Percentiles rank a stretch among this genome's conserved stretches.
phyloP scores from a whole-genome alignment of 2,329 filamentous ascomycete genomes.

The Claviceps paspali region DNA sequence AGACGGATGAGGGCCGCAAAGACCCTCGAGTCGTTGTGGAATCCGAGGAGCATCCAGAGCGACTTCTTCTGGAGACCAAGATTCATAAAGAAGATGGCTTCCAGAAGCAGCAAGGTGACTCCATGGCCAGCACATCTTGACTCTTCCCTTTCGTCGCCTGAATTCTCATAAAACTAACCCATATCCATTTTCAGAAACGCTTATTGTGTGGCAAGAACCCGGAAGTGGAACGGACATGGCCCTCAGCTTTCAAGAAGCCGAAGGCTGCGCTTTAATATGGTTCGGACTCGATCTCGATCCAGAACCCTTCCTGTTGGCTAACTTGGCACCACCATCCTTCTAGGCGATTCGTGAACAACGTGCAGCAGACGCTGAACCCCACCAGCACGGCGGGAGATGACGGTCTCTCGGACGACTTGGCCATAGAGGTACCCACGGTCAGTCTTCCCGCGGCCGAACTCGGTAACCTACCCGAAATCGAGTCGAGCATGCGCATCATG shows the following conservation, averaged over 20 bases:
- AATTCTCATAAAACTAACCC: background rate
- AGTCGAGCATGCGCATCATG: constrained; percentile 66
- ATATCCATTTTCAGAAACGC: constrained; percentile 49
- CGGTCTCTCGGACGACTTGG: constrained; percentile 69
- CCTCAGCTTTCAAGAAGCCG: constrained; percentile 91
- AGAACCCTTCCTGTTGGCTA: constrained; percentile 2
- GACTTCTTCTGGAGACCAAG: constrained; percentile 72
- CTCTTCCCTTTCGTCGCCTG: background rate
- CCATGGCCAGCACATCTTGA: constrained; percentile 4
- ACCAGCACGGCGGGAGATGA: constrained; percentile 47
- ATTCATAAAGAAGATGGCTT: constrained; percentile 92
- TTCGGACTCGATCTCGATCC: constrained; percentile 22
- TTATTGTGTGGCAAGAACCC: constrained; percentile 95
- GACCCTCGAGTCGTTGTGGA: constrained; percentile 82
- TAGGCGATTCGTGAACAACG: constrained; percentile 81
- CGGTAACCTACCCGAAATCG: constrained; percentile 71
- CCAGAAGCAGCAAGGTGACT: constrained; percentile 87
- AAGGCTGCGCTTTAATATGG: constrained; percentile 89
- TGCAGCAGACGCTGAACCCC: constrained; percentile 63
- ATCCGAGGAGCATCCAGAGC: constrained; percentile 79
- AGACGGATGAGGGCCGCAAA: constrained; percentile 50
- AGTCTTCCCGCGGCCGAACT: constrained; percentile 66
- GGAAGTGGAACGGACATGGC: constrained; percentile 85
- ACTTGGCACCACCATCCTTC: constrained; percentile 1
- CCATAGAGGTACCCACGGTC: constrained; percentile 59